A percentile compares a stretch with the other conserved stretches of the same genome.
phyloP scores from a whole-genome alignment of 2,329 filamentous ascomycete genomes.

The Colletotrichum sp. region DNA sequence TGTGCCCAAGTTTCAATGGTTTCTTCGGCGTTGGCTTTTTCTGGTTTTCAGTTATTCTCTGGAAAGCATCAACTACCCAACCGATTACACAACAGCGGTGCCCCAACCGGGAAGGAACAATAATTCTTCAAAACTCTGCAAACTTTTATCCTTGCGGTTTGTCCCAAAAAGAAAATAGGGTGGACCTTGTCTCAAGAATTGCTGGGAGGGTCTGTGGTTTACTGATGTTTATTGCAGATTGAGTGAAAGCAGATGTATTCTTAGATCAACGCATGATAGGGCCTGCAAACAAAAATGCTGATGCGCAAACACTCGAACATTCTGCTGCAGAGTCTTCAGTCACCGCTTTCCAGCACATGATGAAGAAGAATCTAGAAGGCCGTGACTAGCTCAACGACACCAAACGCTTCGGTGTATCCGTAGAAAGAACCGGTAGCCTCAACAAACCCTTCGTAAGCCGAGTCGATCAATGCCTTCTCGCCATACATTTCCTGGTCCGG shows the following conservation, averaged over 20 bases:
- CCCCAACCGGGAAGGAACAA: not conserved
- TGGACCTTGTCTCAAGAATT: too few species aligned
- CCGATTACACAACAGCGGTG: too few species aligned
- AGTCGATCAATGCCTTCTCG: not conserved
- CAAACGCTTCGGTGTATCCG: not conserved
- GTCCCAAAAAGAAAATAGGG: too few species aligned
- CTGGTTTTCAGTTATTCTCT: not conserved
- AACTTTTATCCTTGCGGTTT: too few species aligned
- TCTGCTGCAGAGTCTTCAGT: not conserved
- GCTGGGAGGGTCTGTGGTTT: too few species aligned
- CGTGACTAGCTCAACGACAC: not conserved
- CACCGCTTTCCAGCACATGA: not conserved
- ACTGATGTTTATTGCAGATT: too few species aligned
- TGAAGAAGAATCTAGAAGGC: not conserved
- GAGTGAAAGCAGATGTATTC: not conserved
- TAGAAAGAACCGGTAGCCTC: not conserved
- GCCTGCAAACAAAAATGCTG: not conserved
- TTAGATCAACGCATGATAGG: accelerated
- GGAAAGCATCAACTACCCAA: too few species aligned
- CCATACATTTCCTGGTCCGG: not conserved
- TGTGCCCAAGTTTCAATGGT: not conserved
- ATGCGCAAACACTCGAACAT: too few species aligned
- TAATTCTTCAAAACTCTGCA: too few species aligned
- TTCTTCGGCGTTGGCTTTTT: not conserved
- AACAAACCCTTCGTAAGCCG: not conserved